A percentile compares a stretch with the other conserved stretches of the same genome.
Conservation (phyloP, 2,329 filamentous ascomycete genomes). For the Dryadomyces sulphureus region DNA sequence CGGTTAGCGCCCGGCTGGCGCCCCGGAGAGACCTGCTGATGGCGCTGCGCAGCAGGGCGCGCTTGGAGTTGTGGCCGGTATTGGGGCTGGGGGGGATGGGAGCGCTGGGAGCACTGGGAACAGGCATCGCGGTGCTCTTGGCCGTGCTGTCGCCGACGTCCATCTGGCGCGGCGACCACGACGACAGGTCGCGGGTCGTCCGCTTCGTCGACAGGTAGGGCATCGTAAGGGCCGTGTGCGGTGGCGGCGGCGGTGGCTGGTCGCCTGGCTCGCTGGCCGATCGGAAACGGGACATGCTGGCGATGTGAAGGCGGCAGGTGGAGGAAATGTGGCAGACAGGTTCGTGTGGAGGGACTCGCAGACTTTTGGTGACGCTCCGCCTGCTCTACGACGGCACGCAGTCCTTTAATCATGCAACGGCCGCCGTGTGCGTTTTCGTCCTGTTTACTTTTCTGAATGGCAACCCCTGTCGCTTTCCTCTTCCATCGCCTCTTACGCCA, state of each 20-base stretch:
- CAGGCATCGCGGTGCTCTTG: too few relatives aligned
- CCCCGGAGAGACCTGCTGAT: conserved; percentile 13
- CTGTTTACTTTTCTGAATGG: neutral
- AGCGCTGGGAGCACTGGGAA: too few relatives aligned
- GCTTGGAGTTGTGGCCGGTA: conserved; percentile 12
- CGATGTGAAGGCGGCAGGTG: neutral
- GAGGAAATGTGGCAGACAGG: neutral
- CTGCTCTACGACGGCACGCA: too few relatives aligned
- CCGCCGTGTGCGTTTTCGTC: neutral
- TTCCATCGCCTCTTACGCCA: neutral
- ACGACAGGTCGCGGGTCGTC: too few relatives aligned
- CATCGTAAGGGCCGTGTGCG: conserved; percentile 12
- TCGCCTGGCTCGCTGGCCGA: neutral
- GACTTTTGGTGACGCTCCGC: too few relatives aligned
- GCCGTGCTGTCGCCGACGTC: neutral
- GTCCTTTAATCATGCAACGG: neutral
- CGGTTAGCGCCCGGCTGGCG: conserved; percentile 5
- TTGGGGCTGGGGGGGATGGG: neutral
- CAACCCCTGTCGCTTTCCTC: neutral
- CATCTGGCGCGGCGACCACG: too few relatives aligned
- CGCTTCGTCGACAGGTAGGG: conserved; percentile 18
- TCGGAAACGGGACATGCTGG: neutral
- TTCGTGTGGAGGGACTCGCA: neutral
- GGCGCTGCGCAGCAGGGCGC: conserved; percentile 16
- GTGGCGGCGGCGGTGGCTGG: neutral